These are phyloP conservation scores for Arachis hypogaea DNA, from an alignment of 306 rosid genomes.

Conservation along the genomic window DNA sequence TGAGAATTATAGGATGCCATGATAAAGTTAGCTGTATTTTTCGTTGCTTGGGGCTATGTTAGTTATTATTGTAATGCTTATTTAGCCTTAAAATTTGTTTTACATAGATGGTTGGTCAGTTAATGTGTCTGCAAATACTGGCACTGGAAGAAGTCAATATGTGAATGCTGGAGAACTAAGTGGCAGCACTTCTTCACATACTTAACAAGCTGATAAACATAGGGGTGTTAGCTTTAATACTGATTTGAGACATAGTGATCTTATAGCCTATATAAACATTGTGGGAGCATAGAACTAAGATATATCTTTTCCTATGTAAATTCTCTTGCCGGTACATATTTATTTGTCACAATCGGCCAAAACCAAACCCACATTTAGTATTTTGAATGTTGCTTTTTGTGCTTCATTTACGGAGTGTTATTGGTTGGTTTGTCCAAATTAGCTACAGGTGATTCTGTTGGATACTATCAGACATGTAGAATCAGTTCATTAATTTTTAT, in stretches of 20 bases:
- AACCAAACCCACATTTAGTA: too few species aligned
- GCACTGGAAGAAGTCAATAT: slow-evolving; percentile 68
- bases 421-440: too few species aligned
- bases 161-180: slow-evolving; percentile 38
- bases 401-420: too few species aligned
- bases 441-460: too few species aligned
- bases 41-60: slow-evolving; percentile 8
- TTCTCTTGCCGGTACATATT: too few species aligned
- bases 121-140: slow-evolving; percentile 75
- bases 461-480: too few species aligned
- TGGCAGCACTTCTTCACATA: slow-evolving; percentile 44
- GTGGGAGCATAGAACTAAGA: background rate
- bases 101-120: slow-evolving; percentile 73
- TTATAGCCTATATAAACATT: slow-evolving; percentile 48
- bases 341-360: too few species aligned
- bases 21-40: background rate
- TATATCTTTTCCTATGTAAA: too few species aligned
- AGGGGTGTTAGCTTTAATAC: slow-evolving; percentile 51
- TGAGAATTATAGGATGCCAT: too few species aligned
- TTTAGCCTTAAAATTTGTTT: slow-evolving; percentile 2
- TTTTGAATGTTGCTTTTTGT: too few species aligned
- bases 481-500: too few species aligned
- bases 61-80: background rate
- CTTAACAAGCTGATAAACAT: slow-evolving; percentile 39
- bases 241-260: slow-evolving; percentile 46